Conservation (phyloP, 192 early-diverging fungal genomes). For the Umbelopsis vinacea region DNA sequence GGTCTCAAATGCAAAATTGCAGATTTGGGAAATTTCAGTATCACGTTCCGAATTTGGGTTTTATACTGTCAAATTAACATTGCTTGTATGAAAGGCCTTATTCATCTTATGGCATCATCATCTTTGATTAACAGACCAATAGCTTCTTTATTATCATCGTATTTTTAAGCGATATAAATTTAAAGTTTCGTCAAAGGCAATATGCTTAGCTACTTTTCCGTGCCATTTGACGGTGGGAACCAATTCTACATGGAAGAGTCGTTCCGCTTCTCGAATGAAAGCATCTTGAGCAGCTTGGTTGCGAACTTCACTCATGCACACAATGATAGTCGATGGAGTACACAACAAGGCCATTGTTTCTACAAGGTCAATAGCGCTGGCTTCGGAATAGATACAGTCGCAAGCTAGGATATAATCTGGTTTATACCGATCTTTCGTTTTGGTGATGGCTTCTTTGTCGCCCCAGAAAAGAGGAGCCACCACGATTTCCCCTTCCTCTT, state of each 20-base stretch:
- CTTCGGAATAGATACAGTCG: slow-evolving; percentile 49
- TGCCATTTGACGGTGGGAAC: slow-evolving; percentile 38
- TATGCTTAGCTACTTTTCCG: slow-evolving; percentile 30
- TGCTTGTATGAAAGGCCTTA: no score
- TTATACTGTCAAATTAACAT: background rate
- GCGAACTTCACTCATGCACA: slow-evolving; percentile 41
- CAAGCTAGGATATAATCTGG: slow-evolving; percentile 45
- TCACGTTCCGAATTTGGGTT: background rate
- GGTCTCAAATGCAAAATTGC: slow-evolving; percentile 11
- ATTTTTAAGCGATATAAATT: slow-evolving; percentile 38
- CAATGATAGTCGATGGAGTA: slow-evolving; percentile 28
- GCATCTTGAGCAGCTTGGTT: slow-evolving; percentile 45
- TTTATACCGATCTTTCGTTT: slow-evolving; percentile 23
- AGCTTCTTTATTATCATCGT: background rate
- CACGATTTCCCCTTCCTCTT: slow-evolving; percentile 15
- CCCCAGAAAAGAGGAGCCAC: slow-evolving; percentile 43
- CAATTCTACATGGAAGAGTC: slow-evolving; percentile 37
- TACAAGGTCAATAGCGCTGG: slow-evolving; percentile 43
- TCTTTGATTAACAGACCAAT: no score
- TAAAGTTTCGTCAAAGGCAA: slow-evolving; percentile 43
- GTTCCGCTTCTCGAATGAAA: slow-evolving; percentile 43
- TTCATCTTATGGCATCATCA: no score
- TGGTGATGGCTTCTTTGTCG: slow-evolving; percentile 25
- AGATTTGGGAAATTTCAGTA: background rate
- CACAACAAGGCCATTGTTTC: slow-evolving; percentile 39